A percentile compares a stretch with the other conserved stretches of the same genome.
Conservation (phyloP, 176 grass and related monocot genomes). For the Sorghum bicolor region Sorghum_bicolor_NCBIv3 NC_012876.2:52797001-52797500, state of each 20-base stretch:
- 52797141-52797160: neutral
- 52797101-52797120: neutral
- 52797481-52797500: neutral
- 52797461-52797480: neutral
- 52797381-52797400: constrained; percentile 16
- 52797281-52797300: constrained; percentile 1
- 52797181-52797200: neutral
- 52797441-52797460: neutral
- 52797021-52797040: too few relatives aligned
- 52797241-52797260: too few relatives aligned
- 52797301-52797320: constrained; percentile 16
- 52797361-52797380: constrained; percentile 20
- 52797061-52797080: too few relatives aligned
- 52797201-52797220: neutral
- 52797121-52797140: neutral
- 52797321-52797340: neutral
- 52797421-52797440: neutral
- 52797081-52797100: too few relatives aligned
- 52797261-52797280: constrained; percentile 14
- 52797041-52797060: too few relatives aligned
- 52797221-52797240: too few relatives aligned
- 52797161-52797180: neutral
- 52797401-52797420: constrained; percentile 4
- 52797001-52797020: too few relatives aligned
- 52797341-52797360: constrained; percentile 26